Evolutionary conservation across 2,329 filamentous ascomycete species (phyloP).

Genomic region (Coniochaeta hoffmannii): DNA sequence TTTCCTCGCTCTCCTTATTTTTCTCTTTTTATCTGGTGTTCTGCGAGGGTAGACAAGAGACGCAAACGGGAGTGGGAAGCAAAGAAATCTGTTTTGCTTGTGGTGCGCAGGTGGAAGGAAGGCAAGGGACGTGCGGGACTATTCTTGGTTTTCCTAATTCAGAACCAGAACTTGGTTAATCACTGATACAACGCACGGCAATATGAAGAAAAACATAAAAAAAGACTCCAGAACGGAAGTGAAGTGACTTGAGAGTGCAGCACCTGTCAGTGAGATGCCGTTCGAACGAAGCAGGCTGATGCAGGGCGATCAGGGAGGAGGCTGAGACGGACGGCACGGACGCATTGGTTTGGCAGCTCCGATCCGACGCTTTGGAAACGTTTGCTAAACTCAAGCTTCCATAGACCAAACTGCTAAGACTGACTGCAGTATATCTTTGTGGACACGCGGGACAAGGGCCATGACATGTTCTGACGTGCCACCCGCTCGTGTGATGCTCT

Average conservation of each 20-base stretch:
- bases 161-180: not conserved
- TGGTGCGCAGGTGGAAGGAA: not conserved
- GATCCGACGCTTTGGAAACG: not conserved
- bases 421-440: not conserved
- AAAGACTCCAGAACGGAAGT: not conserved
- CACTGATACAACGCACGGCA: not conserved
- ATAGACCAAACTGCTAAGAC: not conserved
- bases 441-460: not conserved
- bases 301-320: not conserved
- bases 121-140: not conserved
- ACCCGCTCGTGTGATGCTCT: not conserved
- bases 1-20: not conserved
- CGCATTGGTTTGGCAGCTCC: not conserved
- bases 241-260: not conserved
- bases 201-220: not conserved
- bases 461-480: no score
- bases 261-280: not conserved
- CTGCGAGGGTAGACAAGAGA: not conserved
- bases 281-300: no score
- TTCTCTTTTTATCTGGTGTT: not conserved
- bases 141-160: not conserved
- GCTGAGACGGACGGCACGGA: not conserved
- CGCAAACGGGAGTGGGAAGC: not conserved
- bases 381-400: not conserved
- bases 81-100: not conserved